Base-by-base conservation (phyloP, 2,329 filamentous ascomycete species). In the Gaeumannomyces tritici region DNA sequence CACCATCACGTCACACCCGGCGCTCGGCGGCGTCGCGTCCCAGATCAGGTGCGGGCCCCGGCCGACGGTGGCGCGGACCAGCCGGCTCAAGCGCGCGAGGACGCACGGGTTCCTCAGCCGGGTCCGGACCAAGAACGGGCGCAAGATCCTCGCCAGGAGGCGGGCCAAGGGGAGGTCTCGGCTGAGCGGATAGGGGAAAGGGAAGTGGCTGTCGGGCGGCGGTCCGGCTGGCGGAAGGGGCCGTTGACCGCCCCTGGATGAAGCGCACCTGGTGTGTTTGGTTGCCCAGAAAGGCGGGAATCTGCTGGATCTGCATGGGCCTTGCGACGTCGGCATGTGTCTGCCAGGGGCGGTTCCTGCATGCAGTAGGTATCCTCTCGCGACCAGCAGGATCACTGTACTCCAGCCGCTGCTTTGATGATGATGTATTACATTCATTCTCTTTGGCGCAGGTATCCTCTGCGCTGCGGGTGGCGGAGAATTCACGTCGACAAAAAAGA, bases 31-130 rank as follows among this genome's bases (percentile, higher is more conserved):
- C 59, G 66, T 73, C 57, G 70, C 29, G 28, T 69, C 64, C 18
- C 83, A 85, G 73, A 74, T 85, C 66, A 81, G 83, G 62, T 86
- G 80, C 74, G 83, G 82, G 1, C 83, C 83, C 59, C 79, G 83
- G 64, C 79, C 83, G 69, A 86, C 81, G 35, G 80, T 85, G 81
- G 79, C 81, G 62, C 73, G 77, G 60, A 73, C 79, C 62, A 83
- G 80, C 62, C 77, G 83, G 47, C 74, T 86, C 62, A 71, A 85
- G 18, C 81, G 85, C 73, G 86, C 86, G 77, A 77, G 83, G 28
- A 77, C 83, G 66, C 79, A 82, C 66, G 84, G 84, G 1, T 87
- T 85, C 67, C 71, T 87, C 59, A 77, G 75, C 66, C 75, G 83
- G 51, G 71, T 79, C 66, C 74, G 77, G 66, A 79, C 78, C 57